These are phyloP conservation scores for Pichia sp. DNA, from an alignment of 1,139 yeast genomes.

Conservation along the genomic window DNA sequence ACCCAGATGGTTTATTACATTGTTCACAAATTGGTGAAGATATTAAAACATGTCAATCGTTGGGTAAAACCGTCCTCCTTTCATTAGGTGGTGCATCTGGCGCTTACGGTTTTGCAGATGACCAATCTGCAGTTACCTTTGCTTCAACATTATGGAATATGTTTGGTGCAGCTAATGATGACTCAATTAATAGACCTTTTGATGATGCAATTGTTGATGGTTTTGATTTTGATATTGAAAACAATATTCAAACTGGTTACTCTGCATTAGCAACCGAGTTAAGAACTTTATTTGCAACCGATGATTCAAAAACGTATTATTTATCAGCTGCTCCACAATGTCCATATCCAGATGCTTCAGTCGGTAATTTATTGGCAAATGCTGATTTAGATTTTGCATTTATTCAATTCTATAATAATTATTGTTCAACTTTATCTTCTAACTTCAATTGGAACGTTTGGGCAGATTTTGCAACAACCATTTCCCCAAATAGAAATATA, in stretches of 20 bases:
- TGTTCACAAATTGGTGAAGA: conserved; percentile 67
- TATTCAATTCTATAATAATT: conserved; percentile 90
- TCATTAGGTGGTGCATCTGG: conserved; percentile 90
- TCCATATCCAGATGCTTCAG: conserved; percentile 81
- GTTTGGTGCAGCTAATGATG: conserved; percentile 83
- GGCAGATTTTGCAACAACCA: conserved; percentile 57
- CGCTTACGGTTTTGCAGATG: conserved; percentile 62
- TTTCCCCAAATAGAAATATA: conserved; percentile 63
- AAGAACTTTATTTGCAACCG: conserved; percentile 49
- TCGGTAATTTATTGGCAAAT: conserved; percentile 57
- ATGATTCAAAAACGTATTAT: conserved; percentile 58
- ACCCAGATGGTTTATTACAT: conserved; percentile 47
- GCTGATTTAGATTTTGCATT: conserved; percentile 78
- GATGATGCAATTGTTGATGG: conserved; percentile 63
- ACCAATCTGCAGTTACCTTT: conserved; percentile 56
- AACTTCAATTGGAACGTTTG: conserved; percentile 82
- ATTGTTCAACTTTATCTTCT: conserved; percentile 50
- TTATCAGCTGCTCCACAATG: conserved; percentile 96
- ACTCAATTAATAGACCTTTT: conserved; percentile 62
- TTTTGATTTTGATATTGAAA: conserved; percentile 67
- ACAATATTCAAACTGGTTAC: conserved; percentile 46
- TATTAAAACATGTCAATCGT: conserved; percentile 71
- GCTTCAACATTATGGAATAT: conserved; percentile 78
- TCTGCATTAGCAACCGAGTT: conserved; percentile 56
- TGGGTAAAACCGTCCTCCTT: conserved; percentile 70